A percentile compares a stretch with the other conserved stretches of the same genome.
Conservation (phyloP, 441 rosid species). For the Pelargonium cotyledonis region DNA sequence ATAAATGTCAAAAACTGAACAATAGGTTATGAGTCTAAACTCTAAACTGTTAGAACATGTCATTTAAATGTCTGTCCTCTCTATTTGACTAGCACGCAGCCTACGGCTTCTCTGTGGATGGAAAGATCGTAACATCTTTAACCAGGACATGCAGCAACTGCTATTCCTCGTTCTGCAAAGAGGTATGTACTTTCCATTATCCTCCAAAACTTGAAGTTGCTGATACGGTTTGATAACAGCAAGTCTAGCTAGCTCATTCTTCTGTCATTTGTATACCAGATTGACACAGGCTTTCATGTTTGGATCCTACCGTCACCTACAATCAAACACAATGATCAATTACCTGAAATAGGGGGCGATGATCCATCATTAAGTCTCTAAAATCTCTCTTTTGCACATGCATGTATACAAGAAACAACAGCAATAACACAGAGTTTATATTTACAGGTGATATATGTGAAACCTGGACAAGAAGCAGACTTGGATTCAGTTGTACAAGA, state of each 20-base stretch:
- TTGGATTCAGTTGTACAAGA: conserved; percentile 71
- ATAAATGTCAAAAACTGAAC: too few relatives aligned
- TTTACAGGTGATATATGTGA: conserved; percentile 74
- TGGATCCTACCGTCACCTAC: conserved; percentile 57
- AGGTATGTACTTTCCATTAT: conserved; percentile 29
- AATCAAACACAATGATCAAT: conserved; percentile 22
- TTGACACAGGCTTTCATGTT: conserved; percentile 58
- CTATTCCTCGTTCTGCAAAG: conserved; percentile 53
- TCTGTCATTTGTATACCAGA: conserved; percentile 31
- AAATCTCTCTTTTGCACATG: conserved; percentile 7
- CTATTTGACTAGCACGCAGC: conserved; percentile 55
- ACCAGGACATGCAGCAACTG: conserved; percentile 61
- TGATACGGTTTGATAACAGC: background rate
- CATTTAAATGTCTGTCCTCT: too few relatives aligned
- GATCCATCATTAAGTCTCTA: conserved; percentile 62
- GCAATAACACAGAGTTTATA: background rate
- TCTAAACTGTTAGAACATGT: too few relatives aligned
- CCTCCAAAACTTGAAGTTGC: background rate
- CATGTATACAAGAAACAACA: background rate
- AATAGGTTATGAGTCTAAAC: too few relatives aligned
- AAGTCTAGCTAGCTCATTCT: background rate
- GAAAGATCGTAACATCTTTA: conserved; percentile 57
- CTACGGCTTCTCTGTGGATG: conserved; percentile 77
- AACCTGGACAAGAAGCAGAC: conserved; percentile 61
- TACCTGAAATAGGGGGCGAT: conserved; percentile 69